Evolutionary conservation across 805 yeast species (phyloP), one percentile per base, ranked within the genome.

Genomic region (Candida ponderosae): DNA sequence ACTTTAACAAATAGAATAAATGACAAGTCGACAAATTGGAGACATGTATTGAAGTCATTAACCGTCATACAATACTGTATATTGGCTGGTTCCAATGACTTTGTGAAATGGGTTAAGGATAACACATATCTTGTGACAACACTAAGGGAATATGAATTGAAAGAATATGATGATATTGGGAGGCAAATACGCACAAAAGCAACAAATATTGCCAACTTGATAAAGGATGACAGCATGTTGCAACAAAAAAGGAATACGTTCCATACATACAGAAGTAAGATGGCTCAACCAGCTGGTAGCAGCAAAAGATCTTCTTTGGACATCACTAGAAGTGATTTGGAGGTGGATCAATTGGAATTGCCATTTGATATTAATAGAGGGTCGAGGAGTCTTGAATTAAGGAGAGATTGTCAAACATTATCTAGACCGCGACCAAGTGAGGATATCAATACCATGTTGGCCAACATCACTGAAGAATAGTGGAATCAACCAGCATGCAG

Each of bases 41-140:
- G 65, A 9, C 65, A 60, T 24, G 48, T 74, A 0, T 47, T 74
- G 36, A 78, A 77, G 49, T 65, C 75, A 3, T 51, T 76, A 15
- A 72, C 82, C 0, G 66, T 78, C 13, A 58, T 75, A 3, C 60
- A 70, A 24, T 76, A 72, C 41, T 47, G 75, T 26, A 43, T 76
- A 16, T 69, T 75, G 40, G 70, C 74, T 29, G 83, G 83, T 0
- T 72, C 81, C 0, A 52, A 50, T 20, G 71, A 63, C 15, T 76
- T 75, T 50, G 59, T 69, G 11, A 43, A 54, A 5, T 76, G 81
- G 77, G 45, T 66, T 40, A 60, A 60, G 37, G 56, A 66, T 29
- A 69, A 68, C 47, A 56, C 52, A 40, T 68, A 51, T 29, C 33
- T 63, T n/a, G 37, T 49, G 2, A 36, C 51, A 2, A 50, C 63